A percentile compares a stretch with the other conserved stretches of the same genome.
Evolutionary conservation across 345 rosid species (phyloP).

Genomic region (Dipteronia dyeriana): DNA sequence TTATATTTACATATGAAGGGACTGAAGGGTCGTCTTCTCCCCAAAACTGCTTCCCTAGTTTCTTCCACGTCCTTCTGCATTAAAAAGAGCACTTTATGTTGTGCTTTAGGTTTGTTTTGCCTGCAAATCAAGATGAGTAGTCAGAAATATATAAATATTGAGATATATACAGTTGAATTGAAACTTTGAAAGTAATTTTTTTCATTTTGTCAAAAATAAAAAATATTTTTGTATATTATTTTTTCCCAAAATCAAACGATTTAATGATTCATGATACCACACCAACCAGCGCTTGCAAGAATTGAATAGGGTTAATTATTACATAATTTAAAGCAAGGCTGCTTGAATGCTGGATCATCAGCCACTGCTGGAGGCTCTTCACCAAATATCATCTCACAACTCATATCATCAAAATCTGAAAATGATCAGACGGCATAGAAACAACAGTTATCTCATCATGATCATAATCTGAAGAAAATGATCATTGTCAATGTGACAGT

Average conservation of each 20-base stretch:
- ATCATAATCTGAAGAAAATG: not conserved
- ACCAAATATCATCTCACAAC: constrained; percentile 93
- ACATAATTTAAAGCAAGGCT: constrained; percentile 87
- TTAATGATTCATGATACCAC: too few relatives aligned
- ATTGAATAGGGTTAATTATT: constrained; percentile 21
- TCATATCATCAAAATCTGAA: constrained; percentile 94
- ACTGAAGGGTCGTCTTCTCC: too few relatives aligned
- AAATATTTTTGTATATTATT: not conserved
- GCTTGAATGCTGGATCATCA: constrained; percentile 81
- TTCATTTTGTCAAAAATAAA: not conserved
- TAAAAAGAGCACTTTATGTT: constrained; percentile 35
- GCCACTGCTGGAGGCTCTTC: constrained; percentile 63
- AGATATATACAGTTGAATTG: too few relatives aligned
- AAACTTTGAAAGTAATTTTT: too few relatives aligned
- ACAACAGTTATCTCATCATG: not conserved
- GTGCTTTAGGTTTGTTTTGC: constrained; percentile 62
- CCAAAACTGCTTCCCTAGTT: too few relatives aligned
- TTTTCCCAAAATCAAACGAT: too few relatives aligned
- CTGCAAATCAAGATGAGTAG: constrained; percentile 36
- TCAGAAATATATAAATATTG: too few relatives aligned
- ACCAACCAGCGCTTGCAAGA: too few relatives aligned
- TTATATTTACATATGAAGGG: too few relatives aligned
- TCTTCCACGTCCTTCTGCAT: too few relatives aligned
- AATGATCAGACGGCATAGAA: constrained; percentile 16
- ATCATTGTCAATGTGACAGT: too few relatives aligned